These are phyloP conservation scores for Barbatosphaeria neglecta DNA, from an alignment of 495 filamentous ascomycete genomes.

Conservation along the genomic window DNA sequence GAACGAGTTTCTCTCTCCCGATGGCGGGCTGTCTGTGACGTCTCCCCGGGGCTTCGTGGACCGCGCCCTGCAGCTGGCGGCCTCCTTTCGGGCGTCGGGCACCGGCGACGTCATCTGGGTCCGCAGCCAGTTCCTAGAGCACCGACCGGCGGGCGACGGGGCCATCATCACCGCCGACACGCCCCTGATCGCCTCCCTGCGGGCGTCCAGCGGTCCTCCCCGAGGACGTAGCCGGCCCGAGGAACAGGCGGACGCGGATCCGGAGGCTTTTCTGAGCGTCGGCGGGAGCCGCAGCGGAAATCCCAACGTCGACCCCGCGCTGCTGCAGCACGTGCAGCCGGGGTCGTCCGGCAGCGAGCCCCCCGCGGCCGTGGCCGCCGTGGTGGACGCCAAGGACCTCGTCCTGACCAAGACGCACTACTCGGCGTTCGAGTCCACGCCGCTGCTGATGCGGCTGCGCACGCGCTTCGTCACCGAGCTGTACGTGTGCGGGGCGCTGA, in stretches of 20 bases:
- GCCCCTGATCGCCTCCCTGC: constrained; percentile 5
- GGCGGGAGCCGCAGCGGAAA: constrained; percentile 4
- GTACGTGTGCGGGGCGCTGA: constrained; percentile 83
- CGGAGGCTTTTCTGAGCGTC: constrained; percentile 17
- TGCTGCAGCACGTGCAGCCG: constrained; percentile 40
- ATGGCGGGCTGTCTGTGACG: constrained; percentile 56
- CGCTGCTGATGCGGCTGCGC: constrained; percentile 58
- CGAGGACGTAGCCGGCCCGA: constrained; percentile 6
- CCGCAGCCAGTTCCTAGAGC: constrained; percentile 58
- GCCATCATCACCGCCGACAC: constrained; percentile 29
- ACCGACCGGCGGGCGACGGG: constrained; percentile 41
- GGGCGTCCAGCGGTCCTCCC: constrained; percentile 5
- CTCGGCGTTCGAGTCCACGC: constrained; percentile 68
- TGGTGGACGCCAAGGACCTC: constrained; percentile 50
- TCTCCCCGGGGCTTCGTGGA: constrained; percentile 57
- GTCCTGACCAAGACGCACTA: constrained; percentile 73
- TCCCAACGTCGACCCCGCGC: background rate
- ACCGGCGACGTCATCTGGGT: constrained; percentile 82
- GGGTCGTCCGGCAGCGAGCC: constrained; percentile 59
- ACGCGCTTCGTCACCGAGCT: constrained; percentile 76
- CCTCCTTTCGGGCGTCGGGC: constrained; percentile 53
- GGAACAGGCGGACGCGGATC: constrained; percentile 9
- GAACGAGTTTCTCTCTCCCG: constrained; percentile 72
- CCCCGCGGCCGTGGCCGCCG: constrained; percentile 41
- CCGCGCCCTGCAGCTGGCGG: constrained; percentile 51